phyloP scores from a whole-genome alignment of 2,329 filamentous ascomycete species.

The Fusarium sp. region DNA sequence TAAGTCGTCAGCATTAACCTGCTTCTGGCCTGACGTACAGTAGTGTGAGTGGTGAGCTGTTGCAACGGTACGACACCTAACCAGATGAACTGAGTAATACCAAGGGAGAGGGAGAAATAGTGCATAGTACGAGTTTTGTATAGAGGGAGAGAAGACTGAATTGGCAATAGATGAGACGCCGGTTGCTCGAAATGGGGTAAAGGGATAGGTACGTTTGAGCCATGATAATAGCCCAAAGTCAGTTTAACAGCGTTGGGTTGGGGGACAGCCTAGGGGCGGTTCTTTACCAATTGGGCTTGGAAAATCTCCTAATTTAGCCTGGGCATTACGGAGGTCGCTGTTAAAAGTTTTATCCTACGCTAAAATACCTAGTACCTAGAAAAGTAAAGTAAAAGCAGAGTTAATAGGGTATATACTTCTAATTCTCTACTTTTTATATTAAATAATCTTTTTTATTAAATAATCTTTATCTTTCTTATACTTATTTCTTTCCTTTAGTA shows the following conservation, averaged over 20 bases:
- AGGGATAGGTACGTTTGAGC: constrained; percentile 10
- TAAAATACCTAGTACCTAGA: too few relatives aligned
- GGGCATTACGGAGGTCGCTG: not conserved
- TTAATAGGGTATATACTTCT: too few relatives aligned
- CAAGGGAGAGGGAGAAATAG: constrained; percentile 15
- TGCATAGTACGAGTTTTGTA: not conserved
- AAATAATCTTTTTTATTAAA: too few relatives aligned
- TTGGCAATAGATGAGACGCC: constrained; percentile 9
- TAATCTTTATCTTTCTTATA: too few relatives aligned
- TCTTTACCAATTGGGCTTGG: not conserved
- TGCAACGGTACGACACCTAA: not conserved
- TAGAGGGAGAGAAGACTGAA: constrained; percentile 30
- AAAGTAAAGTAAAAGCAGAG: too few relatives aligned
- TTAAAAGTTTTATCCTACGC: too few relatives aligned
- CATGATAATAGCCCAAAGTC: not conserved
- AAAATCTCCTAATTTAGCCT: constrained; percentile 4
- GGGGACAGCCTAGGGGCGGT: not conserved
- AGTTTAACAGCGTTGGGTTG: constrained; percentile 7
- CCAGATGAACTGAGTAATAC: not conserved
- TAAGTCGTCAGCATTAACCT: constrained; percentile 13
- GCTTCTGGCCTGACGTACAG: constrained; percentile 30
- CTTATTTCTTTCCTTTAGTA: too few relatives aligned
- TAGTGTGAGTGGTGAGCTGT: constrained; percentile 23
- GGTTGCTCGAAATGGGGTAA: not conserved
- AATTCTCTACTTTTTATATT: too few relatives aligned